These are phyloP conservation scores for Suhomyces anneliseae DNA, from an alignment of 1,139 yeast genomes.

Conservation along the genomic window DNA sequence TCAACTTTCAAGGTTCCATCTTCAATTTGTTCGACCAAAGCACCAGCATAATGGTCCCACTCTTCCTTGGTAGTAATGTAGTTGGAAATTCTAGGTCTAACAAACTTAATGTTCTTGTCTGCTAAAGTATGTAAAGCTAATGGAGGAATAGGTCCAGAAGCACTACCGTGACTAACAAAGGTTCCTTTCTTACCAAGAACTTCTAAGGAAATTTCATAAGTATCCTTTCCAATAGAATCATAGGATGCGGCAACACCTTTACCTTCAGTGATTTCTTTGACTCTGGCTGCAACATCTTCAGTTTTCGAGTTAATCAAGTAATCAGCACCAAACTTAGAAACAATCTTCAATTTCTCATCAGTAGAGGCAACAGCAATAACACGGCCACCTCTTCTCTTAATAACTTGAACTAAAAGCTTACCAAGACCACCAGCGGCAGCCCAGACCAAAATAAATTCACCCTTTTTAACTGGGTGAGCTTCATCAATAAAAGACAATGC, in stretches of 20 bases:
- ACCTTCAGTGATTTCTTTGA: constrained; percentile 66
- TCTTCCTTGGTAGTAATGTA: constrained; percentile 58
- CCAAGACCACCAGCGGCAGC: constrained; percentile 98
- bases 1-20: constrained; percentile 52
- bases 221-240: constrained; percentile 82
- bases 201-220: constrained; percentile 66
- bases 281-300: constrained; percentile 58
- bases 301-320: constrained; percentile 58
- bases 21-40: constrained; percentile 46
- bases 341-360: constrained; percentile 59
- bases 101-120: constrained; percentile 59
- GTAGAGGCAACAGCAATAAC: constrained; percentile 85
- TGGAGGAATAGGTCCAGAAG: constrained; percentile 84
- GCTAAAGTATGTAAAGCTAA: constrained; percentile 49
- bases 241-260: constrained; percentile 71
- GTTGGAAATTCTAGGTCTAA: constrained; percentile 62
- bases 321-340: constrained; percentile 74
- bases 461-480: constrained; percentile 63
- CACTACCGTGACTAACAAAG: constrained; percentile 75
- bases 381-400: constrained; percentile 63
- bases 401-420: constrained; percentile 61
- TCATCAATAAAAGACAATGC: constrained; percentile 70
- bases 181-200: constrained; percentile 70
- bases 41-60: constrained; percentile 53
- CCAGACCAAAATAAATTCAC: constrained; percentile 72